Evolutionary conservation across 192 early-diverging fungal genomes (phyloP).

Genomic region (Podila verticillata): DNA sequence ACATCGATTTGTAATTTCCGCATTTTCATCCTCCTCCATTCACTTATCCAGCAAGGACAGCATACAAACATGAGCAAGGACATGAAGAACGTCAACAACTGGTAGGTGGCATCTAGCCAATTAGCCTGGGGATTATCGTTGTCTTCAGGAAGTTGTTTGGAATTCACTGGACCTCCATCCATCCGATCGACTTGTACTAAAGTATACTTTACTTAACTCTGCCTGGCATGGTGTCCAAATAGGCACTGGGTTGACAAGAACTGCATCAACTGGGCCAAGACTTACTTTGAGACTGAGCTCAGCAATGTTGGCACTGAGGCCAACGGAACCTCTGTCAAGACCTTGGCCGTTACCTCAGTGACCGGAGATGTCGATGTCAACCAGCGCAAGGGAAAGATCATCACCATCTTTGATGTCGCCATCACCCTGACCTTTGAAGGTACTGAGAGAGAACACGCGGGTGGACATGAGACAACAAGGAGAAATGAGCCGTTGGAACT

Average conservation of each 20-base stretch:
- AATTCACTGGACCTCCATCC: too few species aligned
- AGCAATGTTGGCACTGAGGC: conserved; percentile 61
- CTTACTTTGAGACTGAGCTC: conserved; percentile 79
- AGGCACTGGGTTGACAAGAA: conserved; percentile 75
- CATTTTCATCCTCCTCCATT: too few species aligned
- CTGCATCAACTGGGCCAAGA: conserved; percentile 91
- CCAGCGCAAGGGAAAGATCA: conserved; percentile 95
- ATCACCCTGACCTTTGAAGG: conserved; percentile 81
- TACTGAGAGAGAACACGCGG: conserved; percentile 5
- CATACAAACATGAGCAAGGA: conserved; percentile 40
- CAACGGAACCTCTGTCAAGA: conserved; percentile 65
- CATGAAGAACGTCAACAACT: conserved; percentile 54
- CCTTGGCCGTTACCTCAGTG: conserved; percentile 70
- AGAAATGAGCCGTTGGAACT: neutral
- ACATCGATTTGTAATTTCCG: too few species aligned
- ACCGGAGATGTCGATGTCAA: conserved; percentile 93
- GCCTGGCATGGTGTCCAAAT: neutral
- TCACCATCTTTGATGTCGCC: conserved; percentile 91
- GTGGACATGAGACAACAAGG: too few species aligned
- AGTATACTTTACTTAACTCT: neutral
- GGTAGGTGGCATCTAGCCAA: conserved; percentile 15
- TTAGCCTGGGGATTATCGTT: too few species aligned
- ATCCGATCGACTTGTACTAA: too few species aligned
- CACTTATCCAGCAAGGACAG: too few species aligned
- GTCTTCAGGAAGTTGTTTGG: too few species aligned